Conservation (phyloP, 2,329 filamentous ascomycete genomes). For the Pezicula neosporulosa region DNA sequence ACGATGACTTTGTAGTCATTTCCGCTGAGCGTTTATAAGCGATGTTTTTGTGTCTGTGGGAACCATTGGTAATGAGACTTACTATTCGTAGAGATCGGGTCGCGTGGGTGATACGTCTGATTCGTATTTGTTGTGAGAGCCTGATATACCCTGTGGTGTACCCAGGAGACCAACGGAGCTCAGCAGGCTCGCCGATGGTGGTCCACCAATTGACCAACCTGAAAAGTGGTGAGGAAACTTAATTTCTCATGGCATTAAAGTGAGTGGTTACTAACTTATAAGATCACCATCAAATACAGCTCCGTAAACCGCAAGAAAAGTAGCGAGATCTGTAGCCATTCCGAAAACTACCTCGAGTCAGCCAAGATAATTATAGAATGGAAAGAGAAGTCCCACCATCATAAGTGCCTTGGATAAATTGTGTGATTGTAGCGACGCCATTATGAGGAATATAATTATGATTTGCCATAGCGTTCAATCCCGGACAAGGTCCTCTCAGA, state of each 20-base stretch:
- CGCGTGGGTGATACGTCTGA: conserved; percentile 49
- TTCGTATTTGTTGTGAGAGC: conserved; percentile 54
- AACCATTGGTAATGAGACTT: conserved; percentile 4
- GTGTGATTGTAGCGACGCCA: conserved; percentile 29
- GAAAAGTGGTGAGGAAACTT: too few species aligned
- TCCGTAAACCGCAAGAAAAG: conserved; percentile 38
- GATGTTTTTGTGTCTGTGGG: too few species aligned
- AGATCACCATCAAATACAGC: conserved; percentile 46
- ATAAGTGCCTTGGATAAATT: conserved; percentile 29
- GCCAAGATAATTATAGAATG: conserved; percentile 9
- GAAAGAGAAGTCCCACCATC: conserved; percentile 9
- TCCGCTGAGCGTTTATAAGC: conserved; percentile 30
- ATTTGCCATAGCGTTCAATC: conserved; percentile 39
- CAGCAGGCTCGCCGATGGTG: conserved; percentile 27
- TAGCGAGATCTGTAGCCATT: conserved; percentile 38
- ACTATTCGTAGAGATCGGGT: conserved; percentile 44
- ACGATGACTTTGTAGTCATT: conserved; percentile 49
- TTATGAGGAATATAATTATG: conserved; percentile 37
- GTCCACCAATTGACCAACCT: conserved; percentile 50
- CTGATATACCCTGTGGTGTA: conserved; percentile 41
- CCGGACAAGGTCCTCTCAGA: conserved; percentile 30
- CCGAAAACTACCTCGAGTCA: conserved; percentile 33
- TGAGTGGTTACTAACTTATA: conserved; percentile 30
- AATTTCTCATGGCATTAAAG: too few species aligned
- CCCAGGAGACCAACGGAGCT: conserved; percentile 15